Evolutionary conservation across 495 filamentous ascomycete genomes (phyloP), one percentile per base, ranked within the genome.

Genomic region (Monascus purpureus): DNA sequence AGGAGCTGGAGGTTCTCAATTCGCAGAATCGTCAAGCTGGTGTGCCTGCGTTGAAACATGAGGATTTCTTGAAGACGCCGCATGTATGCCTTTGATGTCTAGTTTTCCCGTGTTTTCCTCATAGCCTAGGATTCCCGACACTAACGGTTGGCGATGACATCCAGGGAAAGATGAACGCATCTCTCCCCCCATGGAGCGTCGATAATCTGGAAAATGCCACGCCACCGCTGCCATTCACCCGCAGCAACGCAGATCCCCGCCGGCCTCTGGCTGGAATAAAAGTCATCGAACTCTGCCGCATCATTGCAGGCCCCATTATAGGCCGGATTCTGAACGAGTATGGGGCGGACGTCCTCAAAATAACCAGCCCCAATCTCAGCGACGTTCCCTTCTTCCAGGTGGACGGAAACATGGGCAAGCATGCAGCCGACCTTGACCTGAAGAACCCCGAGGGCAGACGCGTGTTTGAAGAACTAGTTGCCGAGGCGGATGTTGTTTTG

Each of bases 351-450:
- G 70, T 80, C 2, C 50, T 82, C 39, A 82, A 82, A 46, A 65
- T 85, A 39, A 82, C 79, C 11, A 76, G 71, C 16, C 70, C 75
- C 0, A 57, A 64, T 20, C 60, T 82, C 15, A 71, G 71, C 9
- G 80, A 85, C 36, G 79, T 85, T 7, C 78, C 80, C 0, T 82
- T 82, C 59, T 85, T 82, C 61, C 79, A 82, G 48, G 74, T 85
- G 7, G 79, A 83, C 40, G 75, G 75, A 26, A 84, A 86, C 51
- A 72, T 75, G 44, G 77, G 79, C 35, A 84, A 83, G 47, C 63
- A 62, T 29, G 55, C 65, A 13, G 55, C 62, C 5, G 61, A 67
- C 29, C 53, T 84, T 9, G 67, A 83, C 38, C 60, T 84, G 13
- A 72, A 72, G 35, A 57, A 46, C 36, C 44, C 59, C 1, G 50